phyloP scores from a whole-genome alignment of 1,284 basidiomycete species.

The Fomitopsis palustris region DNA sequence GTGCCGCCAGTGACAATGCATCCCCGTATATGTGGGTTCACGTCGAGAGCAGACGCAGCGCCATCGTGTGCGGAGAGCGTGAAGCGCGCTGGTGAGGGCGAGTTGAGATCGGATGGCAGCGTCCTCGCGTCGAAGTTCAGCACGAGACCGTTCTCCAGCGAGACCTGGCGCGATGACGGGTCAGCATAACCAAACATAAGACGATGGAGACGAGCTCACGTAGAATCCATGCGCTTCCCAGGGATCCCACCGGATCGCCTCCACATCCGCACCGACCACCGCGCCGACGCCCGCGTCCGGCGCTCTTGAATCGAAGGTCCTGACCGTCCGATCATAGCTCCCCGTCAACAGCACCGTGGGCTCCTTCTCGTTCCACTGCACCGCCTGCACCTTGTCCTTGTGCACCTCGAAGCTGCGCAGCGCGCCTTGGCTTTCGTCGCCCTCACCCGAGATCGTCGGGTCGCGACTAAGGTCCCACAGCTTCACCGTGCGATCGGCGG shows the following conservation, averaged over 20 bases:
- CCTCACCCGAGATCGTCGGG: slow-evolving; percentile 45
- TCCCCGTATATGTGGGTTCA: slow-evolving; percentile 89
- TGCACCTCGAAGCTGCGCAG: slow-evolving; percentile 88
- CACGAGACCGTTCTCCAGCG: slow-evolving; percentile 90
- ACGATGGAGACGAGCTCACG: slow-evolving; percentile 44
- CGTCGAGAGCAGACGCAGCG: slow-evolving; percentile 88
- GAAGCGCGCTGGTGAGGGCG: slow-evolving; percentile 72
- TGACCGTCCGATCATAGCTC: slow-evolving; percentile 90
- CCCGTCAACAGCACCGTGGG: slow-evolving; percentile 90
- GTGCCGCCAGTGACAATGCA: slow-evolving; percentile 92
- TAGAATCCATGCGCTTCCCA: slow-evolving; percentile 89
- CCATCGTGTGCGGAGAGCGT: slow-evolving; percentile 94
- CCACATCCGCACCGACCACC: slow-evolving; percentile 85
- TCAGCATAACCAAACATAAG: slow-evolving; percentile 5
- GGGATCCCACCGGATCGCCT: slow-evolving; percentile 94
- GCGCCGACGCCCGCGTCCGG: slow-evolving; percentile 79
- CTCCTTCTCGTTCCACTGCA: slow-evolving; percentile 91
- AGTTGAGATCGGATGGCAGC: slow-evolving; percentile 61
- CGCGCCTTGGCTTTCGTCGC: slow-evolving; percentile 52
- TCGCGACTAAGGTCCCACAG: slow-evolving; percentile 92
- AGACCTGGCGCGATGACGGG: slow-evolving; percentile 53
- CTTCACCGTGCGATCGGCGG: slow-evolving; percentile 95
- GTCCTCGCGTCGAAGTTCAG: slow-evolving; percentile 90
- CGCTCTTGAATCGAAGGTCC: slow-evolving; percentile 89
- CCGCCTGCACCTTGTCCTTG: slow-evolving; percentile 95